Percentiles rank a stretch among this genome's conserved stretches.
Conservation (phyloP, 163 green algal species). For the Scenedesmus sp. region DNA sequence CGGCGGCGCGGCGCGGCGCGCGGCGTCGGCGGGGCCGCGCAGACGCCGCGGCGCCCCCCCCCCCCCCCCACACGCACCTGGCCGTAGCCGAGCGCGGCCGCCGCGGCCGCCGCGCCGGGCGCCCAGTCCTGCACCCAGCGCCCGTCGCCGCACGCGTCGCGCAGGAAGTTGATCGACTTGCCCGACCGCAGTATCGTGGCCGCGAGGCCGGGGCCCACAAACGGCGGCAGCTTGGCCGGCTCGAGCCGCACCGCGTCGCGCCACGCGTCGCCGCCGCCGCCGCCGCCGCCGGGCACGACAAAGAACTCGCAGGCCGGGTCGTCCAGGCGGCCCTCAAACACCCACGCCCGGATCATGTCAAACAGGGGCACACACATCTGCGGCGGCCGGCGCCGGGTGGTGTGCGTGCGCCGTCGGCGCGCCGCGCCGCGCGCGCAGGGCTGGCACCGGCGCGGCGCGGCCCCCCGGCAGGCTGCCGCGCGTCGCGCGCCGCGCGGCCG, state of each 20-base stretch:
- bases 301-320: constrained; percentile 88
- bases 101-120: constrained; percentile 24
- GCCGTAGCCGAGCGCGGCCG: constrained; percentile 31
- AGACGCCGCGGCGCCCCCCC: not conserved
- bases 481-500: not conserved
- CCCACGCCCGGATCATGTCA: constrained; percentile 78
- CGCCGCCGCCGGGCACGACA: constrained; percentile 47
- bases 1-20: not conserved
- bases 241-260: constrained; percentile 70
- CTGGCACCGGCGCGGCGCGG: too few species aligned
- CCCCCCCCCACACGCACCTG: constrained; percentile 29
- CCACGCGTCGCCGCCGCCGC: constrained; percentile 58
- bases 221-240: constrained; percentile 70
- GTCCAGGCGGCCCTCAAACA: constrained; percentile 82
- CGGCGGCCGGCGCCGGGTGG: too few species aligned
- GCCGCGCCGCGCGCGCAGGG: too few species aligned
- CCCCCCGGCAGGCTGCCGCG: too few species aligned
- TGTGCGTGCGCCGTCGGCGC: too few species aligned
- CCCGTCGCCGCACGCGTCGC: constrained; percentile 55
- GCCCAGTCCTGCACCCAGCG: constrained; percentile 62
- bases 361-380: constrained; percentile 72
- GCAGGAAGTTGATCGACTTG: constrained; percentile 93
- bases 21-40: not conserved
- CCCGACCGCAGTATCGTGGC: constrained; percentile 77
- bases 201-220: constrained; percentile 71